Conservation (phyloP, 1,139 yeast species). For the Pichia sp. region DNA sequence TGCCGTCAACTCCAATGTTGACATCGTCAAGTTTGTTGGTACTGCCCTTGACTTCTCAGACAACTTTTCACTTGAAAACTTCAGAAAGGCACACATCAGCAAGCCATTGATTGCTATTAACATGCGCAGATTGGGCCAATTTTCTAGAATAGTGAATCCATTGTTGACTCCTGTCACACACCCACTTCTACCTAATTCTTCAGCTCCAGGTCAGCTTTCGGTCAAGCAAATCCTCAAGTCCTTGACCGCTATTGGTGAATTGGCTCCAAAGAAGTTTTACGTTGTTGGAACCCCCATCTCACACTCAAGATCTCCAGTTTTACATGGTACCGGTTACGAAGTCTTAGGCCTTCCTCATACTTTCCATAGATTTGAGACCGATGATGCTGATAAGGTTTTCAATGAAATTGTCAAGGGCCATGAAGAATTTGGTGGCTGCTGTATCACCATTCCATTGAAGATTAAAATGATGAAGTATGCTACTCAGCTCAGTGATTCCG, state of each 20-base stretch:
- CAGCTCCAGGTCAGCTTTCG: slow-evolving; percentile 76
- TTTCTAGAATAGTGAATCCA: slow-evolving; percentile 71
- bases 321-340: slow-evolving; percentile 74
- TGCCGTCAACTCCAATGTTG: slow-evolving; percentile 61
- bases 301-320: slow-evolving; percentile 82
- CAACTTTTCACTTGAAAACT: slow-evolving; percentile 63
- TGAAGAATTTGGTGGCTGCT: slow-evolving; percentile 75
- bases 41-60: slow-evolving; percentile 58
- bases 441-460: slow-evolving; percentile 88
- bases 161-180: slow-evolving; percentile 83
- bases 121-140: slow-evolving; percentile 68
- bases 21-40: slow-evolving; percentile 80
- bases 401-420: slow-evolving; percentile 39
- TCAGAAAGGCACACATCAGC: slow-evolving; percentile 44
- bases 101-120: slow-evolving; percentile 80
- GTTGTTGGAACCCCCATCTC: slow-evolving; percentile 78
- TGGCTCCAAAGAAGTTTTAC: slow-evolving; percentile 50
- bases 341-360: slow-evolving; percentile 71
- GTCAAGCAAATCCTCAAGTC: slow-evolving; percentile 55
- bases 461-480: slow-evolving; percentile 65
- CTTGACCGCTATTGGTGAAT: slow-evolving; percentile 57
- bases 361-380: slow-evolving; percentile 64
- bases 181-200: slow-evolving; percentile 48
- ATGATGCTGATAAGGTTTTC: slow-evolving; percentile 44
- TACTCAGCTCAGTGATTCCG: slow-evolving; percentile 62